Evolutionary conservation across 371 early-diverging fungal genomes (phyloP).

Genomic region (Rhizopus sp.): DNA sequence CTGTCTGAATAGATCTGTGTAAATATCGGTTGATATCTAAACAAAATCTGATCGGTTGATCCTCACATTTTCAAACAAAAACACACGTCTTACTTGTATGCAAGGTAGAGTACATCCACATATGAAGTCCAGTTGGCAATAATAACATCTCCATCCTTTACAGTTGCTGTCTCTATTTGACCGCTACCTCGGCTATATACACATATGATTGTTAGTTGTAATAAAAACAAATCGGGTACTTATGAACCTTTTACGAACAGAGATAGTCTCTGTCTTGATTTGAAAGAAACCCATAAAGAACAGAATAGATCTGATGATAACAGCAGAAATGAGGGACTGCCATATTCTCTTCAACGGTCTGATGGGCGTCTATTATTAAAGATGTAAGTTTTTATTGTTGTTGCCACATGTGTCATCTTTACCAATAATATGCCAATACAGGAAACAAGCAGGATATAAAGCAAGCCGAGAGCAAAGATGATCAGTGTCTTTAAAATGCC

Average conservation of each 20-base stretch:
- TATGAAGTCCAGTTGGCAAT: constrained; percentile 86
- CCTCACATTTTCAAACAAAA: neutral
- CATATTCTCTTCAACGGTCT: constrained; percentile 44
- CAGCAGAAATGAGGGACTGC: constrained; percentile 32
- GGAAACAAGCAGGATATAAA: constrained; percentile 41
- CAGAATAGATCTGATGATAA: constrained; percentile 55
- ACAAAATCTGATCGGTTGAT: neutral
- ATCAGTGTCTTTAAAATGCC: constrained; percentile 47
- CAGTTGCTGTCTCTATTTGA: neutral
- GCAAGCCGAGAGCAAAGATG: constrained; percentile 27
- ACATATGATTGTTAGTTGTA: no score
- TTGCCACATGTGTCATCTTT: constrained; percentile 7
- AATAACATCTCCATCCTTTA: constrained; percentile 69
- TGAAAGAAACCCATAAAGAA: constrained; percentile 68
- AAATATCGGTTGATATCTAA: constrained; percentile 72
- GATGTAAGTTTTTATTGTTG: neutral
- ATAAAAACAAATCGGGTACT: no score
- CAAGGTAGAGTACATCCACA: constrained; percentile 80
- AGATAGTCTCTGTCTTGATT: constrained; percentile 56
- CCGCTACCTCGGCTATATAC: no score
- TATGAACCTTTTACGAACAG: constrained; percentile 53
- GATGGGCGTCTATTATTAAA: constrained; percentile 34
- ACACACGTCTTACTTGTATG: constrained; percentile 48
- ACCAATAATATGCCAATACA: constrained; percentile 37
- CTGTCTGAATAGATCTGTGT: constrained; percentile 61